Evolutionary conservation across 768 basidiomycete genomes (phyloP), one percentile per base, ranked within the genome.

Genomic region (Tylopilus plumbeoviolaceoides): DNA sequence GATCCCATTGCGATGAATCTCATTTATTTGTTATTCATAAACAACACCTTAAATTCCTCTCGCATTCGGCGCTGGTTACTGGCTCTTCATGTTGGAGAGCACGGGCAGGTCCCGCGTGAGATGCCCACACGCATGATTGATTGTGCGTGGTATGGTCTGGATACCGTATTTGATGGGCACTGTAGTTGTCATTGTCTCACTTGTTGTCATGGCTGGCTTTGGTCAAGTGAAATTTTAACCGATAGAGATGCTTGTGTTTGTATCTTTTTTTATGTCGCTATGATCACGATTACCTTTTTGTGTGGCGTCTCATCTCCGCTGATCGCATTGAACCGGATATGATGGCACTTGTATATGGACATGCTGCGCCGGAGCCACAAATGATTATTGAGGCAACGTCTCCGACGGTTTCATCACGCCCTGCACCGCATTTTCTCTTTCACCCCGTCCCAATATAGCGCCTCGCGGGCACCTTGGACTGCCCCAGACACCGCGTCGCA

Each of bases 361-460:
- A 1, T 38, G 36, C 36, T 38, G n/a, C 39, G 41, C 33, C 33
- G 33, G 33, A 36, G 35, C 35, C 35, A 36, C 30, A 33, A 27
- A 43, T 30, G 3, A 30, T 30, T 7, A n/a, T 43, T 45, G 45
- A 25, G 62, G 53, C 41, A 44, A 36, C 21, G 31, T 50, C 48
- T 12, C 53, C 45, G 20, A 44, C 25, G 14, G 44, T 48, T 45
- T 35, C 10, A 43, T 39, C 6, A 35, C 17, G 6, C n/a, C 7
- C 12, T 17, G 35, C 14, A 18, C 23, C 30, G 40, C 59, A 64
- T 63, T 38, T 48, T 54, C 27, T 7, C 45, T 47, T 45, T 69
- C 66, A 59, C 79, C 73, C 38, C 72, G 65, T 47, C 55, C 65
- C 63, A 70, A 52, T 66, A 72, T 21, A 15, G 51, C 43, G 56